phyloP scores from a whole-genome alignment of 495 filamentous ascomycete species.

The Parathielavia appendiculata region DNA sequence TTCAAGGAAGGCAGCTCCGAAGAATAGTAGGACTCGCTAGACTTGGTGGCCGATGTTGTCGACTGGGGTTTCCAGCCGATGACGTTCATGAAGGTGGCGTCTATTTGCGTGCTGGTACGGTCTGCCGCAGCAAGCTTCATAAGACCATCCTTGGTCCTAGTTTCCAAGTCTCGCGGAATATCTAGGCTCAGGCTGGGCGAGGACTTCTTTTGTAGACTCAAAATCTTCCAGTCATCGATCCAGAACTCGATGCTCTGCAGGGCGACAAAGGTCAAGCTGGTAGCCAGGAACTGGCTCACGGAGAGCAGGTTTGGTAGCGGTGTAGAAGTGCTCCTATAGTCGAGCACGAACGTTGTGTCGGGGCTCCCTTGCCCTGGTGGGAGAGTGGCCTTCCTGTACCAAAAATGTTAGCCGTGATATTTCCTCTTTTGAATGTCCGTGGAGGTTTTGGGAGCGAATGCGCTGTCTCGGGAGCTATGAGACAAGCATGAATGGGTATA shows the following conservation, averaged over 20 bases:
- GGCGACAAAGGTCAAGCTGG: conserved; percentile 92
- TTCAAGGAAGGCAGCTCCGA: conserved; percentile 56
- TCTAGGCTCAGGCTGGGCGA: conserved; percentile 65
- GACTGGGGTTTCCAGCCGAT: conserved; percentile 70
- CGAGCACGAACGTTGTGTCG: conserved; percentile 85
- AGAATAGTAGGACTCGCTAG: conserved; percentile 37
- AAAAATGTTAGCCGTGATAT: too few species aligned
- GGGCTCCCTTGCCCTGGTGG: conserved; percentile 54
- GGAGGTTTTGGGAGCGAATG: too few species aligned
- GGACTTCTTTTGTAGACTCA: conserved; percentile 73
- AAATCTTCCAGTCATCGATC: conserved; percentile 79
- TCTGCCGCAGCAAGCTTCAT: conserved; percentile 76
- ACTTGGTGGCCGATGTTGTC: conserved; percentile 33
- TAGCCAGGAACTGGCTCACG: conserved; percentile 85
- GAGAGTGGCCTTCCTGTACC: conserved; percentile 65
- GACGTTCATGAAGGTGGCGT: conserved; percentile 85
- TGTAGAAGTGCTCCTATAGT: conserved; percentile 82
- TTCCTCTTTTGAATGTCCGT: too few species aligned
- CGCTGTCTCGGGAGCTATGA: too few species aligned
- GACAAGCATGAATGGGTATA: too few species aligned
- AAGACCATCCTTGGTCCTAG: conserved; percentile 70
- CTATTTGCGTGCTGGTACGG: conserved; percentile 78
- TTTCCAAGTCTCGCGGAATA: conserved; percentile 77
- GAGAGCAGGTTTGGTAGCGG: conserved; percentile 78
- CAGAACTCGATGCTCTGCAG: conserved; percentile 82